phyloP scores from a whole-genome alignment of 2,329 filamentous ascomycete species.

The Colletotrichum spaethianum region DNA sequence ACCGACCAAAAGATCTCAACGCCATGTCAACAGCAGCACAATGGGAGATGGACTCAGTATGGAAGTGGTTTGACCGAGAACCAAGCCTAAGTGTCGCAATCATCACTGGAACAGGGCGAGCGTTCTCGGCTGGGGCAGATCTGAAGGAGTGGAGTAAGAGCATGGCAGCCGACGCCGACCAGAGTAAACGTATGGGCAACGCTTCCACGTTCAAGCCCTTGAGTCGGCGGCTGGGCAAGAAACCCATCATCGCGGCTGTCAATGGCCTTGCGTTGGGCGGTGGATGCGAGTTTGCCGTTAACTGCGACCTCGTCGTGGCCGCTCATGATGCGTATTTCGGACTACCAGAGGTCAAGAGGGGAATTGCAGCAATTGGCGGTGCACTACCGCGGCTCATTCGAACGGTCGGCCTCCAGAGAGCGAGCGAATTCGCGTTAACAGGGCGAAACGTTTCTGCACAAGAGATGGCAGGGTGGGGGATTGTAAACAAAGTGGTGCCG shows the following conservation, averaged over 20 bases:
- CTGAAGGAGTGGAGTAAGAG: conserved; percentile 63
- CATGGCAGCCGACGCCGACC: conserved; percentile 43
- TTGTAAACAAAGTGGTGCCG: conserved; percentile 44
- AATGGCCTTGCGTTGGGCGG: conserved; percentile 71
- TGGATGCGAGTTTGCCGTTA: conserved; percentile 69
- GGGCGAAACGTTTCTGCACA: conserved; percentile 43
- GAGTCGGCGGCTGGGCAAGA: conserved; percentile 61
- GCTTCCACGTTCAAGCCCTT: conserved; percentile 49
- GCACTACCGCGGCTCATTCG: conserved; percentile 66
- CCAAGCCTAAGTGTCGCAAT: conserved; percentile 62
- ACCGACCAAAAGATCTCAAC: conserved; percentile 56
- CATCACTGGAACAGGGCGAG: conserved; percentile 66
- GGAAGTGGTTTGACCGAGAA: conserved; percentile 68
- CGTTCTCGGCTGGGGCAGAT: conserved; percentile 70
- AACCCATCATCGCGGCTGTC: conserved; percentile 72
- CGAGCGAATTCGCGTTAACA: conserved; percentile 46
- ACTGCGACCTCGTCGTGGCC: conserved; percentile 69
- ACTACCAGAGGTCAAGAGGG: conserved; percentile 67
- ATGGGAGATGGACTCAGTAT: conserved; percentile 60
- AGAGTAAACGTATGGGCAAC: conserved; percentile 42
- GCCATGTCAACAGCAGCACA: conserved; percentile 58
- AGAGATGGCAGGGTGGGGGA: conserved; percentile 46
- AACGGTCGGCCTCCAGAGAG: conserved; percentile 47
- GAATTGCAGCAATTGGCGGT: conserved; percentile 67
- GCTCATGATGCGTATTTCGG: conserved; percentile 65